Evolutionary conservation across 805 yeast genomes (phyloP).

Genomic region (Torulaspora microellipsoides): DNA sequence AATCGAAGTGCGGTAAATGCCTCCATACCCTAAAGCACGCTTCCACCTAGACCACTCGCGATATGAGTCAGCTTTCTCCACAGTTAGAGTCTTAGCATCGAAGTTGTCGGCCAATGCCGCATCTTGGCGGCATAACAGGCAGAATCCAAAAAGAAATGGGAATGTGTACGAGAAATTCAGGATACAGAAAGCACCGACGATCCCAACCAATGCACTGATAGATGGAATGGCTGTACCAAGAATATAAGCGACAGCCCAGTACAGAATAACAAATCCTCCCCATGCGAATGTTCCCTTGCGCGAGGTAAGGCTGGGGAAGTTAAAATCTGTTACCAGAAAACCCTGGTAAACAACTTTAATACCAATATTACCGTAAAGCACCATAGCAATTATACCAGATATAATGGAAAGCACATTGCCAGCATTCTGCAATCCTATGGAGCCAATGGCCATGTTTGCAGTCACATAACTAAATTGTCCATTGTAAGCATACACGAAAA

Average conservation of each 20-base stretch:
- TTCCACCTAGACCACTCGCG: constrained; percentile 34
- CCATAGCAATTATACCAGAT: constrained; percentile 42
- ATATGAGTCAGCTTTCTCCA: constrained; percentile 11
- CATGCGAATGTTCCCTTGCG: constrained; percentile 36
- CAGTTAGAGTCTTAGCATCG: constrained; percentile 20
- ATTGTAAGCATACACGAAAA: constrained; percentile 41
- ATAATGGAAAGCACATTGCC: constrained; percentile 36
- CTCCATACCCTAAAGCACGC: constrained; percentile 28
- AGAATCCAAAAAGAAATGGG: constrained; percentile 32
- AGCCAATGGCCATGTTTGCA: constrained; percentile 42
- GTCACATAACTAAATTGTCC: constrained; percentile 44
- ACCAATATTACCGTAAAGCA: constrained; percentile 45
- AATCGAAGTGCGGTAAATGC: constrained; percentile 18
- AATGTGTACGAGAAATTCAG: constrained; percentile 45
- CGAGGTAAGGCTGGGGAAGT: constrained; percentile 34
- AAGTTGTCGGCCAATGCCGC: constrained; percentile 34
- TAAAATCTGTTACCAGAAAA: constrained; percentile 33
- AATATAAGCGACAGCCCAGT: constrained; percentile 43
- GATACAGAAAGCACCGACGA: constrained; percentile 43
- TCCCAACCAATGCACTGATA: constrained; percentile 36
- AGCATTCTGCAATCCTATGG: constrained; percentile 37
- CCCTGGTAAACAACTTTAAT: constrained; percentile 43
- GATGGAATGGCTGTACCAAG: constrained; percentile 44
- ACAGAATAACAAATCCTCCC: constrained; percentile 36
- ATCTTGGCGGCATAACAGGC: constrained; percentile 24